These are phyloP conservation scores for Trichothecium sympodiale DNA, from an alignment of 2,329 filamentous ascomycete species.

Conservation along the genomic window DNA sequence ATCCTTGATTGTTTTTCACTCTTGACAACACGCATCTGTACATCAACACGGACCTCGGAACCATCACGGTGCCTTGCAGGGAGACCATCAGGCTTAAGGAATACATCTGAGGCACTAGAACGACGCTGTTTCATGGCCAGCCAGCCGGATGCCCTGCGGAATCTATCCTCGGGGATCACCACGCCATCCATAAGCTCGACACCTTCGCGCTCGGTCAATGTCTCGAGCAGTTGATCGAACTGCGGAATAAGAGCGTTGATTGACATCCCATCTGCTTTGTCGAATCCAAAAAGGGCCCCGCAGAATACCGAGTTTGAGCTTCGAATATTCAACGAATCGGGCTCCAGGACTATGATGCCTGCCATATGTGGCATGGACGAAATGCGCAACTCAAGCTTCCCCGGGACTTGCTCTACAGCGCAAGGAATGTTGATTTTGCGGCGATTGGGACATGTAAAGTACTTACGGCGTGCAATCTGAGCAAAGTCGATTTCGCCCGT, in stretches of 20 bases:
- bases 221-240: conserved; percentile 73
- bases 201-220: conserved; percentile 79
- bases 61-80: conserved; percentile 83
- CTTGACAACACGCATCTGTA: conserved; percentile 93
- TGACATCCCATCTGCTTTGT: conserved; percentile 67
- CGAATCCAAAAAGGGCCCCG: conserved; percentile 80
- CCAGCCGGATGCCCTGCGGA: conserved; percentile 77
- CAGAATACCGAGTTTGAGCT: conserved; percentile 95
- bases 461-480: conserved; percentile 58
- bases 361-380: conserved; percentile 97
- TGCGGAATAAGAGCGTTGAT: conserved; percentile 75
- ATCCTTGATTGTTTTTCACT: conserved; percentile 60
- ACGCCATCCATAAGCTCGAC: conserved; percentile 82
- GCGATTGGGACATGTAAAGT: conserved; percentile 75
- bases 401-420: conserved; percentile 62
- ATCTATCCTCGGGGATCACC: conserved; percentile 91
- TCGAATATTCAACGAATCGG: conserved; percentile 65
- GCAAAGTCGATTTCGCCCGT: conserved; percentile 69
- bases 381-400: conserved; percentile 63
- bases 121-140: conserved; percentile 75
- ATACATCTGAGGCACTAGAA: conserved; percentile 65
- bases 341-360: conserved; percentile 87
- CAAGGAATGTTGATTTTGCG: conserved; percentile 75
- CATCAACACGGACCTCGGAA: conserved; percentile 82
- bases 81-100: conserved; percentile 74